phyloP scores from a whole-genome alignment of 2,329 filamentous ascomycete species.

The Colletotrichum tropicicola region DNA sequence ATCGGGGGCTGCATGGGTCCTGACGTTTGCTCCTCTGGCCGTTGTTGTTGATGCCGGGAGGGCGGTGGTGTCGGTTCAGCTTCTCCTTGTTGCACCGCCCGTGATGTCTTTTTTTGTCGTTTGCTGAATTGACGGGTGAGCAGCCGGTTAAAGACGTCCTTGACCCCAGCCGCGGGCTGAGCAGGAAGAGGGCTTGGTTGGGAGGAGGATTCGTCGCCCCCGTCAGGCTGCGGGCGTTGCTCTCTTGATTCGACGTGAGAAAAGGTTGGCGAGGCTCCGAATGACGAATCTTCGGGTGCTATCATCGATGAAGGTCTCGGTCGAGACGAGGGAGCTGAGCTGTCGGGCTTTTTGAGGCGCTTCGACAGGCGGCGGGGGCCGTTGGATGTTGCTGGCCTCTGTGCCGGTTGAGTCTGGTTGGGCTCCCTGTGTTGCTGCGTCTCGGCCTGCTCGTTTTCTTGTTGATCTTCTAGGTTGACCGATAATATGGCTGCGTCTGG shows the following conservation, averaged over 20 bases:
- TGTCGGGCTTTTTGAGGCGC: background rate
- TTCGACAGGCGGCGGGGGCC: background rate
- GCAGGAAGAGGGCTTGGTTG: background rate
- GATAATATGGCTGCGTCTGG: slow-evolving; percentile 12
- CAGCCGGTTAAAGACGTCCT: slow-evolving; percentile 16
- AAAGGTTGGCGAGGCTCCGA: slow-evolving; percentile 8
- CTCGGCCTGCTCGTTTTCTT: slow-evolving; percentile 1
- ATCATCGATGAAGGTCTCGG: slow-evolving; percentile 19
- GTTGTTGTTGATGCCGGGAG: slow-evolving; percentile 1
- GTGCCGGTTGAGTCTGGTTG: background rate
- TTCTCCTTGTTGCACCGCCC: background rate
- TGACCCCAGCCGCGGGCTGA: slow-evolving; percentile 4
- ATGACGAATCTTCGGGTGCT: slow-evolving; percentile 12
- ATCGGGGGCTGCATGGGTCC: slow-evolving; percentile 24
- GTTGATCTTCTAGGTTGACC: slow-evolving; percentile 4
- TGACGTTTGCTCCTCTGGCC: background rate
- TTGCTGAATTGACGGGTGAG: slow-evolving; percentile 13
- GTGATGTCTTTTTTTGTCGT: background rate
- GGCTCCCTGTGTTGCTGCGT: no score
- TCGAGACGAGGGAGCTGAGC: background rate
- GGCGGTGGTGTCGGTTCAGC: slow-evolving; percentile 10
- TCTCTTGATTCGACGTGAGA: background rate
- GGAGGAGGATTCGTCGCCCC: background rate
- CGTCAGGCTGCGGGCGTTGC: no score
- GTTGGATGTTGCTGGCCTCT: background rate